These are phyloP conservation scores for Termitomyces sp. DNA, from an alignment of 768 basidiomycete species.

Conservation along the genomic window DNA sequence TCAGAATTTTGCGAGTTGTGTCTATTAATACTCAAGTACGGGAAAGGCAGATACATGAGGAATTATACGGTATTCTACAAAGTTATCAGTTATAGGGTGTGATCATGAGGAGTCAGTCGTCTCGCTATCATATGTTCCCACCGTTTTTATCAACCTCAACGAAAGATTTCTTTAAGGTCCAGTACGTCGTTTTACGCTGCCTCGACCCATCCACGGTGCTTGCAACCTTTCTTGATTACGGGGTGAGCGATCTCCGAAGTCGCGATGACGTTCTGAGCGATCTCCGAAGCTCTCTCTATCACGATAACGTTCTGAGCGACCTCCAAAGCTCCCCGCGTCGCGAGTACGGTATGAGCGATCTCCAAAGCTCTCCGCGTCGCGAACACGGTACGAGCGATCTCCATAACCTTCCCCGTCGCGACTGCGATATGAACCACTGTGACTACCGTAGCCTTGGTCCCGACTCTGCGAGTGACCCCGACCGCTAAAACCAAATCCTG, in stretches of 20 bases:
- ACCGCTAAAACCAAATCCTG: not conserved
- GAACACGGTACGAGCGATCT: not conserved
- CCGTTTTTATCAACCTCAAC: too few relatives aligned
- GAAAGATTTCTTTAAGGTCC: too few relatives aligned
- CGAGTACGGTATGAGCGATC: not conserved
- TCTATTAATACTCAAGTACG: conserved; percentile 3
- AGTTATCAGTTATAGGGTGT: not conserved
- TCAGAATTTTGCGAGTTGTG: not conserved
- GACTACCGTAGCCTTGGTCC: not conserved
- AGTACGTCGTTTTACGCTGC: not conserved
- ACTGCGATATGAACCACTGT: not conserved
- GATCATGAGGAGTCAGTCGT: too few relatives aligned
- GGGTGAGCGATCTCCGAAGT: not conserved
- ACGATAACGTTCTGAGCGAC: not conserved
- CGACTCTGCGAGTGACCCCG: not conserved
- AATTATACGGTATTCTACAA: conserved; percentile 8
- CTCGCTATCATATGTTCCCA: not conserved
- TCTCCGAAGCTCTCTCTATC: not conserved
- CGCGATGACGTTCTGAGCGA: not conserved
- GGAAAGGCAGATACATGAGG: not conserved
- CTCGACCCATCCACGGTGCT: not conserved
- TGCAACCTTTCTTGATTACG: too few relatives aligned
- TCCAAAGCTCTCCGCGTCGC: not conserved
- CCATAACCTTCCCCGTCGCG: not conserved
- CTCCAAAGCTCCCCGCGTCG: not conserved